These are phyloP conservation scores for Glycyrrhiza uralensis DNA, from an alignment of 306 rosid genomes.

Conservation along the genomic window DNA sequence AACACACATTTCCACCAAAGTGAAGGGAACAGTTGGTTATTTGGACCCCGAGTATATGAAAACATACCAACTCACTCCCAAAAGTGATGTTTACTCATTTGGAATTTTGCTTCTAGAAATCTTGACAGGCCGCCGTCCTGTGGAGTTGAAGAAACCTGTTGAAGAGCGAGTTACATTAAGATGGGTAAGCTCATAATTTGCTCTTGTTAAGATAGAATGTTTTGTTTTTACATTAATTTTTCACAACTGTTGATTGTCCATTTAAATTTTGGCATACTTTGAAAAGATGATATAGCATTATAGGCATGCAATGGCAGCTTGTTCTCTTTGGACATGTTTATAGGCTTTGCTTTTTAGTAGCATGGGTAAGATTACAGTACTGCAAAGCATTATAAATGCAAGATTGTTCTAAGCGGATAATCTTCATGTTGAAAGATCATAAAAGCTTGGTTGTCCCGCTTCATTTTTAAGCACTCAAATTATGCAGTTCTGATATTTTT, in stretches of 20 bases:
- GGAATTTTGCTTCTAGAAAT: constrained; percentile 90
- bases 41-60: constrained; percentile 97
- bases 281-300: neutral
- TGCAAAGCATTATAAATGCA: neutral
- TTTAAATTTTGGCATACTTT: neutral
- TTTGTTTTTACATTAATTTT: neutral
- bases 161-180: constrained; percentile 84
- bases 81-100: constrained; percentile 95
- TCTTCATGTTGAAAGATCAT: neutral
- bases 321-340: neutral
- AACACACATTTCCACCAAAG: constrained; percentile 95
- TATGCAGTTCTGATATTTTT: constrained; percentile 1
- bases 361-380: neutral
- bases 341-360: neutral
- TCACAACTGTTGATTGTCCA: neutral
- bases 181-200: constrained; percentile 68
- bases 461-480: constrained; percentile 11
- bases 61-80: constrained; percentile 88
- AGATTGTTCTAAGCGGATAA: neutral
- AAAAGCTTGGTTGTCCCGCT: neutral
- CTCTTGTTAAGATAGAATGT: neutral
- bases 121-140: constrained; percentile 84
- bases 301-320: constrained; percentile 3
- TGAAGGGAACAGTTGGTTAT: constrained; percentile 99
- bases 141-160: constrained; percentile 63